These are phyloP conservation scores for Fraxinus baroniana DNA, from an alignment of 305 asterid species.

Conservation along the genomic window DNA sequence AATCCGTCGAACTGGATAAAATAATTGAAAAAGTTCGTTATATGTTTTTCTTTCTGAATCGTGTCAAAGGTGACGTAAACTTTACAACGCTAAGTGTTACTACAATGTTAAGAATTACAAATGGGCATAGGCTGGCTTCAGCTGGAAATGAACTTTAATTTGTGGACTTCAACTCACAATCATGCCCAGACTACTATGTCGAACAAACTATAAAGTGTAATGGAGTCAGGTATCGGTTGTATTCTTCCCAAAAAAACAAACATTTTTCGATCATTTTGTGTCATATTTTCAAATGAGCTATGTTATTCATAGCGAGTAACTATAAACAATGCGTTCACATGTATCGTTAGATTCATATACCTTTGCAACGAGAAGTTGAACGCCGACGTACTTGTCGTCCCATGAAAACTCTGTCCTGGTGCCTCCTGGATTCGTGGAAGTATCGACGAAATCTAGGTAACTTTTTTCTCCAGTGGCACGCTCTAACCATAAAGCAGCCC, in stretches of 20 bases:
- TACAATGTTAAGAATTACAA: neutral
- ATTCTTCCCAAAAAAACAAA: neutral
- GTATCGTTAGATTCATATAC: constrained; percentile 24
- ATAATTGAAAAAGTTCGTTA: too few species aligned
- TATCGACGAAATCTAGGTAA: constrained; percentile 29
- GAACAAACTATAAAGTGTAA: neutral
- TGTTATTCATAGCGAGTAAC: too few species aligned
- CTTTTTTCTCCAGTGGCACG: constrained; percentile 43
- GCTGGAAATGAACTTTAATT: neutral
- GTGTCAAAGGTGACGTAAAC: neutral
- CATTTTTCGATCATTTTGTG: neutral
- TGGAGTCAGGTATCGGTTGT: neutral
- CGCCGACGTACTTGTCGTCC: constrained; percentile 72
- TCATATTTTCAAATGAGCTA: neutral
- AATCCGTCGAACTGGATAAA: neutral
- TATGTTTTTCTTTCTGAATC: neutral
- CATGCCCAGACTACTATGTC: neutral
- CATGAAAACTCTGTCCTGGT: constrained; percentile 53
- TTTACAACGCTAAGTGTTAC: neutral
- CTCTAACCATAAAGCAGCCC: constrained; percentile 76
- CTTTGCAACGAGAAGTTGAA: constrained; percentile 58
- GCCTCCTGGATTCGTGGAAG: constrained; percentile 37
- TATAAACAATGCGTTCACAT: neutral
- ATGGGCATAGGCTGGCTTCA: neutral
- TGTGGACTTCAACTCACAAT: neutral